Evolutionary conservation across 345 rosid genomes (phyloP), one percentile per base, ranked within the genome.

Genomic region (Salix arbutifolia): DNA sequence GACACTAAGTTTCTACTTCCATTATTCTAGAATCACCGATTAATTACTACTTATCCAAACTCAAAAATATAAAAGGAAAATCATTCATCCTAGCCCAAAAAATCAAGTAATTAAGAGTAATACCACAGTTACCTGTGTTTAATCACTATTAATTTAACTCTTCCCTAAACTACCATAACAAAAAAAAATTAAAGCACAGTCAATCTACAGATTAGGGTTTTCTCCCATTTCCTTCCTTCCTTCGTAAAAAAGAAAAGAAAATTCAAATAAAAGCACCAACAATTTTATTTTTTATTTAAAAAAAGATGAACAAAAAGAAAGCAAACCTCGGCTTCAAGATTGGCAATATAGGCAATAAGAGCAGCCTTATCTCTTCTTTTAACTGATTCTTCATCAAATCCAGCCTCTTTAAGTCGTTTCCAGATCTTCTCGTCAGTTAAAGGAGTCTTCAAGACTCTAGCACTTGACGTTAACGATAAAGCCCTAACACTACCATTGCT

Each of bases 281-380:
- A 42, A 42, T 2, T 42, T 2, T 28, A 1, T 35, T 35, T 35
- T 35, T 35, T 33, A 1, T 4, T 4, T 8, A 58, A 65, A 38
- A 71, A 21, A 25, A 14, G 4, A 7, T 30, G 31, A 64, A 48
- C 48, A 61, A 44, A 10, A 60, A 77, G n/a, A 42, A 38, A 33
- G 48, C 13, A 62, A 83, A 91, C 97, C 98, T 94, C 93, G 58
- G 97, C 79, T 88, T 94, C 98, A 4, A 94, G 92, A 76, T 91
- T 91, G 21, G 97, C 94, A 66, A 94, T 94, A 73, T 92, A 94
- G 2, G 92, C 90, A n/a, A 94, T 87, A 23, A 94, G 84, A 35
- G 98, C 91, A 5, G 97, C 97, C 80, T 94, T 94, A 81, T 94
- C 98, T 44, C 97, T 84, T 56, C 86, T 82, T 81, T 91, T 92